phyloP scores from a whole-genome alignment of 805 yeast species.

The Ogataea paradorogensis region DNA sequence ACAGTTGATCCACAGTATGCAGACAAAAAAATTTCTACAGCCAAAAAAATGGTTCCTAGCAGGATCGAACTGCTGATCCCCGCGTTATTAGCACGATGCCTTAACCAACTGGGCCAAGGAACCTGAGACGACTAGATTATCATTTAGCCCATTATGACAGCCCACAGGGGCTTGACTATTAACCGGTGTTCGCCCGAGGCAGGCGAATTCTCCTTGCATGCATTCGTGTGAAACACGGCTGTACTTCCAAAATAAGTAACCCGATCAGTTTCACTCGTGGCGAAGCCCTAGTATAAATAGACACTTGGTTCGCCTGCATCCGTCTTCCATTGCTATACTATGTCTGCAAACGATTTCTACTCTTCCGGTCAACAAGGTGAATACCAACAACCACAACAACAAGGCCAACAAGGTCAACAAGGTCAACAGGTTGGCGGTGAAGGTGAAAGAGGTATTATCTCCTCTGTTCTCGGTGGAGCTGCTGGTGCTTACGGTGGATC shows the following conservation, averaged over 20 bases:
- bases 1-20: too few relatives aligned
- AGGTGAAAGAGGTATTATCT: slow-evolving; percentile 42
- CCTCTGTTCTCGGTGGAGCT: slow-evolving; percentile 49
- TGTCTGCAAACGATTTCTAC: slow-evolving; percentile 61
- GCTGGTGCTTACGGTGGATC: slow-evolving; percentile 55
- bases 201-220: background rate
- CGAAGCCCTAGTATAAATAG: slow-evolving; percentile 1
- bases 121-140: slow-evolving; percentile 16
- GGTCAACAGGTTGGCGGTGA: slow-evolving; percentile 28
- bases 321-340: slow-evolving; percentile 17
- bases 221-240: background rate
- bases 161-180: background rate
- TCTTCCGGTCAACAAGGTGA: slow-evolving; percentile 40
- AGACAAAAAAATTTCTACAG: background rate
- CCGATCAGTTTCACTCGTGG: slow-evolving; percentile 3
- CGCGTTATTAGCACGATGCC: slow-evolving; percentile 45
- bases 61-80: slow-evolving; percentile 84
- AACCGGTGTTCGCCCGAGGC: slow-evolving; percentile 3
- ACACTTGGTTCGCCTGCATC: background rate
- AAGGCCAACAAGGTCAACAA: slow-evolving; percentile 35
- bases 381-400: slow-evolving; percentile 31
- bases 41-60: slow-evolving; percentile 64
- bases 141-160: background rate
- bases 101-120: slow-evolving; percentile 45
- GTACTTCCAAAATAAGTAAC: slow-evolving; percentile 5